These are phyloP conservation scores for Fomitopsis pulvina DNA, from an alignment of 768 basidiomycete species.

Conservation along the genomic window DNA sequence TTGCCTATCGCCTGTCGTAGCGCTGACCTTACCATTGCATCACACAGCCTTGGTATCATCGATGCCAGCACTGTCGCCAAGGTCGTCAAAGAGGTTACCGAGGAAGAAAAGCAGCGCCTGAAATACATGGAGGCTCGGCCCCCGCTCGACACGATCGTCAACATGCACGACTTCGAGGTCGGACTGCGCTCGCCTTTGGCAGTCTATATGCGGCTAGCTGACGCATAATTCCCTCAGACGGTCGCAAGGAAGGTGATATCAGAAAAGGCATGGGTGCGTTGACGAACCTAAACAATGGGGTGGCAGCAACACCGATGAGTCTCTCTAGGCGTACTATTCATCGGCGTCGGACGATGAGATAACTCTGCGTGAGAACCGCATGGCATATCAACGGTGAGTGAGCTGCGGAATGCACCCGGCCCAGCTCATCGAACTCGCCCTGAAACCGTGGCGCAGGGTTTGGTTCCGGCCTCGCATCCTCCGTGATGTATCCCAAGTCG, in stretches of 20 bases:
- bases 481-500: constrained; percentile 76
- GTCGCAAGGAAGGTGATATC: constrained; percentile 78
- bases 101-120: constrained; percentile 65
- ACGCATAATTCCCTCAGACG: constrained; percentile 36
- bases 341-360: constrained; percentile 97
- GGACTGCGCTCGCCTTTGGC: constrained; percentile 5
- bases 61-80: constrained; percentile 60
- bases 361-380: constrained; percentile 82
- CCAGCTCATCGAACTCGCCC: background rate
- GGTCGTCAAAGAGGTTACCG: constrained; percentile 55
- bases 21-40: too few species aligned
- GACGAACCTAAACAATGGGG: background rate
- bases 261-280: constrained; percentile 70
- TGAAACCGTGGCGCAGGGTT: constrained; percentile 17
- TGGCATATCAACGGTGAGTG: constrained; percentile 81
- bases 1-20: background rate
- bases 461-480: constrained; percentile 37
- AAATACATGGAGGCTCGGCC: constrained; percentile 59
- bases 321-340: constrained; percentile 75
- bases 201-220: background rate
- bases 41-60: constrained; percentile 53
- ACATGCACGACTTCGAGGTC: constrained; percentile 93
- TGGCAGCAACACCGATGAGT: background rate
- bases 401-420: too few species aligned
- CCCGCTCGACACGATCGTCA: constrained; percentile 72